Conservation (phyloP, 2,329 filamentous ascomycete genomes). For the Ascochyta rabiei region DNA sequence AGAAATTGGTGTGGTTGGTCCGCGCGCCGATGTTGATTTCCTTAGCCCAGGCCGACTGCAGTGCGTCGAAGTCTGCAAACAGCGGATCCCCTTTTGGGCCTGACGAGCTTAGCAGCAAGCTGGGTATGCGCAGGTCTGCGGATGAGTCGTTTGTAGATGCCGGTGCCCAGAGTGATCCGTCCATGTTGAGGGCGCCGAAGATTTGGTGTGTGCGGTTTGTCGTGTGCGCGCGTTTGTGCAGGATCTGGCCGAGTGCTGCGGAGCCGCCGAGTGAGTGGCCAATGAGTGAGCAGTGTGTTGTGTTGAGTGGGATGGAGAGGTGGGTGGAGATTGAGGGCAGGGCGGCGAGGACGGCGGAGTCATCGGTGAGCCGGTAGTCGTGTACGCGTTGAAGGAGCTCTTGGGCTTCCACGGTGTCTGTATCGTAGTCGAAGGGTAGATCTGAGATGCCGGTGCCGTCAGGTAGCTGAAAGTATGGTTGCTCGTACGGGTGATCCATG, state of each 20-base stretch:
- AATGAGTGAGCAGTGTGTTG: constrained; percentile 21
- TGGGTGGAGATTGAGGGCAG: background rate
- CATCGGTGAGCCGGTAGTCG: constrained; percentile 16
- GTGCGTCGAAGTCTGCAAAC: constrained; percentile 14
- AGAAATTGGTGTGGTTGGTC: background rate
- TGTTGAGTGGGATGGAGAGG: constrained; percentile 13
- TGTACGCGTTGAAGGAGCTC: background rate
- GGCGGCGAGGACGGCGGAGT: constrained; percentile 12
- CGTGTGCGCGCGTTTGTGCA: constrained; percentile 10
- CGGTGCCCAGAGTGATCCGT: background rate
- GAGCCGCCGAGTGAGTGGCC: constrained; percentile 26
- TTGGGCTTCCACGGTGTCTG: background rate
- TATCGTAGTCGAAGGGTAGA: constrained; percentile 3
- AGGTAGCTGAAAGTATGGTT: constrained; percentile 23
- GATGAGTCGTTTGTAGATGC: background rate
- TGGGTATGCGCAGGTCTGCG: background rate
- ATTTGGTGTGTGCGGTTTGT: background rate
- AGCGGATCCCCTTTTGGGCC: constrained; percentile 12
- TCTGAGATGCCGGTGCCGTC: constrained; percentile 15
- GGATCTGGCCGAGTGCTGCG: constrained; percentile 15
- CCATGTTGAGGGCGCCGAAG: background rate
- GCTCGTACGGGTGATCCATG: constrained; percentile 26
- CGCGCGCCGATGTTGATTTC: constrained; percentile 1
- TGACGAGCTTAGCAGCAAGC: background rate
- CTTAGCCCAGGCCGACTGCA: constrained; percentile 16